Conservation (phyloP, 2,329 filamentous ascomycete genomes). For the Kalmusia sp. region DNA sequence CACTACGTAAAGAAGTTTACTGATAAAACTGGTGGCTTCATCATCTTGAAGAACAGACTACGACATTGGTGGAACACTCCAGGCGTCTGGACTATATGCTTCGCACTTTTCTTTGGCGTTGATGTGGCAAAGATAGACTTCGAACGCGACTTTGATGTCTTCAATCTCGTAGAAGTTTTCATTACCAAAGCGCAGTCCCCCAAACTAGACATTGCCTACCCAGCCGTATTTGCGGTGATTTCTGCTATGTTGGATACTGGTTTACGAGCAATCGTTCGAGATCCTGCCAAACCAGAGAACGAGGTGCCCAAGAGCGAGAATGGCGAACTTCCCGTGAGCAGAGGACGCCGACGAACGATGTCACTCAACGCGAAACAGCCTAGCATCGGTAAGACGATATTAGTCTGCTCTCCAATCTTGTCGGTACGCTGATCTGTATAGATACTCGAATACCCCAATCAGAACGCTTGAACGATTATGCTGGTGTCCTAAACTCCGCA, state of each 20-base stretch:
- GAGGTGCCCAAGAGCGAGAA: conserved; percentile 23
- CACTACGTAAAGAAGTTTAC: conserved; percentile 86
- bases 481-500: conserved; percentile 74
- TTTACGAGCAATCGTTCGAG: conserved; percentile 60
- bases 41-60: conserved; percentile 80
- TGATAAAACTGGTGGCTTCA: conserved; percentile 85
- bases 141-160: conserved; percentile 75
- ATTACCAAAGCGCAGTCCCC: conserved; percentile 45
- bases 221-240: conserved; percentile 81
- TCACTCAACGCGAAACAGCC: conserved; percentile 66
- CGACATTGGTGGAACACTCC: conserved; percentile 89
- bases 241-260: conserved; percentile 88
- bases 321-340: conserved; percentile 31
- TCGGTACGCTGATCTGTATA: conserved; percentile 25
- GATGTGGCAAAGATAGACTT: conserved; percentile 80
- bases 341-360: conserved; percentile 67
- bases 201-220: conserved; percentile 72
- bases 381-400: conserved; percentile 35
- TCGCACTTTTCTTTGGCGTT: conserved; percentile 85
- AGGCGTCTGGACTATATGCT: conserved; percentile 84
- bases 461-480: conserved; percentile 60
- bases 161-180: conserved; percentile 77
- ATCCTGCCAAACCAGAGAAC: conserved; percentile 28
- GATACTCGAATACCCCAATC: conserved; percentile 40
- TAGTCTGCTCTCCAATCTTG: no score